Evolutionary conservation across 768 basidiomycete species (phyloP), one percentile per base, ranked within the genome.

Genomic region (Steccherinum ochraceum): DNA sequence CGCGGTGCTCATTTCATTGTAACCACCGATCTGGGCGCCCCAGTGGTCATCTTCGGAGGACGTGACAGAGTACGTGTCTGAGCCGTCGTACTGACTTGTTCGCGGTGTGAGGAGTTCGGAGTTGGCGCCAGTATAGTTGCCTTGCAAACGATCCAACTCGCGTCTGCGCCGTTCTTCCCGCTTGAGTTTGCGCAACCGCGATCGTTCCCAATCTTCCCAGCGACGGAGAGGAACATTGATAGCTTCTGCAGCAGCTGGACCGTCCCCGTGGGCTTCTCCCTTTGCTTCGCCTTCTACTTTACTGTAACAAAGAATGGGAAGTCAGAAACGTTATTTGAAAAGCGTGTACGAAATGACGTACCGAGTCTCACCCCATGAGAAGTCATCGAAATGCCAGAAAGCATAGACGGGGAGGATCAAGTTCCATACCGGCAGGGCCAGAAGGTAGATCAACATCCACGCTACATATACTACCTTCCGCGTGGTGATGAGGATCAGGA

Each of bases 121-220:
- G 26, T 78, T 77, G 27, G 73, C 64, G 47, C 76, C 67, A 62
- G 83, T 86, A 39, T 89, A 87, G 13, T 77, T 72, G 24, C 86
- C 85, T 64, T 89, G 83, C 26, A 74, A 66, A 41, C 89, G 80
- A 61, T 93, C 93, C 57, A 96, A 78, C 5, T 97, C 93, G 60
- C 74, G 75, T 52, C 86, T 72, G 51, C 92, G 74, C 57, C 85
- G 77, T 59, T 93, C 90, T 61, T 96, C 94, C 1, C 96, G 83
- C 54, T 80, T 83, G 25, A 95, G 55, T 69, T 97, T 98, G 46
- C 95, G 86, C 44, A 98, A 74, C 41, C 96, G 79, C 21, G 93
- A 95, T 20, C 93, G 82, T 63, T 99, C 96, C 96, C 95, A 99
- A 60, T 99, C 95, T 69, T 98, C 96, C 96, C 96, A 99, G 46